Percentiles rank a stretch among this genome's conserved stretches.
phyloP scores from a whole-genome alignment of 148 eudicot species.

The Camellia granthamiana region DNA sequence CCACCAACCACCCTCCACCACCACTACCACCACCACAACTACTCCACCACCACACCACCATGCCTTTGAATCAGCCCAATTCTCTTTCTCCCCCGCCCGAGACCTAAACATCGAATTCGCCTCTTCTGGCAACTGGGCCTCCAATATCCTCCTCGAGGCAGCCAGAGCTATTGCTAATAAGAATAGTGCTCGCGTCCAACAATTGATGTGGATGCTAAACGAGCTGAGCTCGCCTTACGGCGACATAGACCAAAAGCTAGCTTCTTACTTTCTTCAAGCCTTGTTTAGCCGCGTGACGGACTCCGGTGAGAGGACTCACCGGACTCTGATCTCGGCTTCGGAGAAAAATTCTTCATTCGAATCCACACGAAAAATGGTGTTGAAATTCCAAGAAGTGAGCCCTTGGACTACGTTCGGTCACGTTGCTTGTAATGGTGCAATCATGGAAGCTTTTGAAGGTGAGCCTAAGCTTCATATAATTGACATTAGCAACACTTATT shows the following conservation, averaged over 20 bases:
- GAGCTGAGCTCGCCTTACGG: constrained; percentile 89
- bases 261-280: constrained; percentile 73
- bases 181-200: constrained; percentile 59
- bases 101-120: constrained; percentile 43
- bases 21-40: constrained; percentile 11
- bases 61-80: constrained; percentile 20
- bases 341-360: constrained; percentile 69
- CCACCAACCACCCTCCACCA: constrained; percentile 22
- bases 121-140: constrained; percentile 56
- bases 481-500: constrained; percentile 74
- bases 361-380: constrained; percentile 50
- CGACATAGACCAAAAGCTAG: constrained; percentile 75
- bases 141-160: constrained; percentile 55
- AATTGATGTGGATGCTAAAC: constrained; percentile 86
- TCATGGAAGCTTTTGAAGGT: constrained; percentile 80
- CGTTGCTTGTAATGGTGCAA: constrained; percentile 86
- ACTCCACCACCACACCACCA: constrained; percentile 15
- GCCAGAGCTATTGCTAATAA: constrained; percentile 59
- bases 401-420: constrained; percentile 97
- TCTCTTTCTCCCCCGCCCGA: constrained; percentile 31
- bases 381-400: constrained; percentile 91
- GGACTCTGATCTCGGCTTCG: constrained; percentile 47
- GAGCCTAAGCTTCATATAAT: constrained; percentile 65
- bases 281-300: constrained; percentile 75
- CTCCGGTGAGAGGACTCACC: constrained; percentile 55